Evolutionary conservation across 2,329 filamentous ascomycete genomes (phyloP).

Genomic region (Rugonectria rugulosa): DNA sequence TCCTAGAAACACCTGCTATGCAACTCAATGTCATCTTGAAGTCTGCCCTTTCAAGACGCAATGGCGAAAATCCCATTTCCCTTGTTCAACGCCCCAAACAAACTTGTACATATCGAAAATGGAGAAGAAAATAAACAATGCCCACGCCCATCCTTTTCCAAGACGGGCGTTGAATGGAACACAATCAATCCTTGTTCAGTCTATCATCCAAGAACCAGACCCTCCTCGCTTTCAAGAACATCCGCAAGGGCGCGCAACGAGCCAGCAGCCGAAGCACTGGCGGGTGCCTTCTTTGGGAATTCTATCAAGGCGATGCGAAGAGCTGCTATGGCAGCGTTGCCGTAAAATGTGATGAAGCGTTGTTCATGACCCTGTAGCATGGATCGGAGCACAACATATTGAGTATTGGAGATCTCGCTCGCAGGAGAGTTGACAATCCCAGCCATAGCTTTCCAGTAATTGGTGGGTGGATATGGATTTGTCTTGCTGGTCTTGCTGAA

Average conservation of each 20-base stretch:
- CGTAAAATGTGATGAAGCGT: conserved; percentile 83
- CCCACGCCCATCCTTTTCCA: neutral
- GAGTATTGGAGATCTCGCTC: conserved; percentile 73
- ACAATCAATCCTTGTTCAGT: neutral
- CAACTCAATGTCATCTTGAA: conserved; percentile 11
- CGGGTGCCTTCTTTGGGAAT: conserved; percentile 66
- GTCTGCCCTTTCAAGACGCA: conserved; percentile 9
- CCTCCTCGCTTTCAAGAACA: conserved; percentile 58
- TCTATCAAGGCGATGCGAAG: conserved; percentile 76
- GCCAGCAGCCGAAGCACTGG: conserved; percentile 57
- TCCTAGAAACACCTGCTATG: conserved; percentile 31
- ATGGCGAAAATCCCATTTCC: conserved; percentile 8
- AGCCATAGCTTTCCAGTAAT: conserved; percentile 85
- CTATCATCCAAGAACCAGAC: conserved; percentile 52
- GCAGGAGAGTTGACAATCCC: conserved; percentile 78
- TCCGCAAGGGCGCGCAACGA: conserved; percentile 63
- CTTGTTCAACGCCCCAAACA: conserved; percentile 25
- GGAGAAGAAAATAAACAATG: neutral
- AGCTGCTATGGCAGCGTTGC: conserved; percentile 75
- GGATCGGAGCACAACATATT: conserved; percentile 72
- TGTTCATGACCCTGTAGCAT: conserved; percentile 78
- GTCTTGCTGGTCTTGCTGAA: conserved; percentile 73
- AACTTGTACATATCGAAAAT: conserved; percentile 14
- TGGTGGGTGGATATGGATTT: conserved; percentile 78
- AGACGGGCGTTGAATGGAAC: too few relatives aligned